Evolutionary conservation across 2,329 filamentous ascomycete genomes (phyloP).

Genomic region (Phaeomoniella chlamydospora): DNA sequence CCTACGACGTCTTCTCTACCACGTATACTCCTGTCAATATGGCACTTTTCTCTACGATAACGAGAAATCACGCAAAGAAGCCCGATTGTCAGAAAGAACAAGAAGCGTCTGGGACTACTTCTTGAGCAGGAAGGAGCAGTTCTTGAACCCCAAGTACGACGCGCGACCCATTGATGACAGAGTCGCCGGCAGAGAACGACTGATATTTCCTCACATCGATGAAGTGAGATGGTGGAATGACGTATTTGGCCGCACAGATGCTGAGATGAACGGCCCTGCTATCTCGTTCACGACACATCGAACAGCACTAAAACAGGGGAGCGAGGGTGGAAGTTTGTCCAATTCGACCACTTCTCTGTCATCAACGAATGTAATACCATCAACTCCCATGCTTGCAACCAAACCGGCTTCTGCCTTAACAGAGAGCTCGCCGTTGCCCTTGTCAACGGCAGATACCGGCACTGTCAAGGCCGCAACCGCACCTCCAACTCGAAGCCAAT

Average conservation of each 20-base stretch:
- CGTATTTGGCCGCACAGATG: conserved; percentile 69
- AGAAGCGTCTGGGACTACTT: conserved; percentile 96
- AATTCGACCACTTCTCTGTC: neutral
- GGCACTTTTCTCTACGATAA: conserved; percentile 94
- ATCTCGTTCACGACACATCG: conserved; percentile 27
- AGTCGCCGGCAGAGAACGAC: conserved; percentile 61
- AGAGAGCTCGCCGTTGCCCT: neutral
- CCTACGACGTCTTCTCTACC: conserved; percentile 74
- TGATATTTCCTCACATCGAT: conserved; percentile 63
- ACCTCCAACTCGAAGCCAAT: neutral
- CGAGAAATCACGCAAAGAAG: conserved; percentile 71
- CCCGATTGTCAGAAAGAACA: conserved; percentile 54
- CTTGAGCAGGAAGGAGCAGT: conserved; percentile 63
- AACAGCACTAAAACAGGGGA: conserved; percentile 5
- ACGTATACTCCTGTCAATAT: conserved; percentile 91
- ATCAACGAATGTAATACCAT: neutral
- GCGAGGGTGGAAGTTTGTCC: neutral
- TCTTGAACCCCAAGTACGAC: conserved; percentile 70
- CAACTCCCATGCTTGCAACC: neutral
- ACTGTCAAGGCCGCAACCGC: neutral
- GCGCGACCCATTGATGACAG: conserved; percentile 56
- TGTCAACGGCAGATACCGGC: neutral
- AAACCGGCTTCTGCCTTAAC: neutral
- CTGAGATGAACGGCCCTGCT: conserved; percentile 75
- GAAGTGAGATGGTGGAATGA: conserved; percentile 93